A percentile compares a stretch with the other conserved stretches of the same genome.
phyloP scores from a whole-genome alignment of 768 basidiomycete genomes.

The Mycena indigotica region DNA sequence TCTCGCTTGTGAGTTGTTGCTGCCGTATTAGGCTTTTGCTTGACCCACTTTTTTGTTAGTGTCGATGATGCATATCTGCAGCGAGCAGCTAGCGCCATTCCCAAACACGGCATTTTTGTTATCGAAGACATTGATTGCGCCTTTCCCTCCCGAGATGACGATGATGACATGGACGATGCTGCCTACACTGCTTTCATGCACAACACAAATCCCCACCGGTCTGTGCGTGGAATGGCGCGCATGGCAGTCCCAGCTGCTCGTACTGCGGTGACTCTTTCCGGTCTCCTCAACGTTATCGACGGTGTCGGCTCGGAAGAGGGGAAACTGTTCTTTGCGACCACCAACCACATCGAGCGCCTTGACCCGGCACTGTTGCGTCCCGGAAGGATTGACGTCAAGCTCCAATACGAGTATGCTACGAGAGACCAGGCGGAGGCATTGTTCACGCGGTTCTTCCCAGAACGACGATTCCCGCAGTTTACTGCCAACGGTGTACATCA shows the following conservation, averaged over 20 bases:
- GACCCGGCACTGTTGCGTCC: conserved; percentile 40
- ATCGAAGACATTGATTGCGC: conserved; percentile 27
- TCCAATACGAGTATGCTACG: conserved; percentile 34
- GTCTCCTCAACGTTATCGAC: conserved; percentile 40
- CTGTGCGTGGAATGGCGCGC: neutral
- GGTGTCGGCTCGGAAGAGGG: conserved; percentile 40
- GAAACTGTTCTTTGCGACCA: conserved; percentile 27
- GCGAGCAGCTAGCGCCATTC: conserved; percentile 27
- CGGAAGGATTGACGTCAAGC: conserved; percentile 37
- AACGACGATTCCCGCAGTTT: conserved; percentile 12
- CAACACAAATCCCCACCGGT: neutral
- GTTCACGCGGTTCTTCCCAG: conserved; percentile 37
- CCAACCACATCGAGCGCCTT: conserved; percentile 37
- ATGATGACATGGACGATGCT: conserved; percentile 11
- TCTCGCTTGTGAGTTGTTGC: conserved; percentile 26
- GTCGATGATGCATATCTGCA: conserved; percentile 34
- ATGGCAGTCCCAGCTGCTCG: neutral
- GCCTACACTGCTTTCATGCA: neutral
- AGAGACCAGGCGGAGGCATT: conserved; percentile 32
- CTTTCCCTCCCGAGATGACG: conserved; percentile 29
- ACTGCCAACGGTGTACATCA: neutral
- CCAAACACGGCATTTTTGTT: conserved; percentile 33
- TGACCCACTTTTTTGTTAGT: conserved; percentile 11
- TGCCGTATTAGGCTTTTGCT: neutral
- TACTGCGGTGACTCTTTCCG: conserved; percentile 34